A percentile compares a stretch with the other conserved stretches of the same genome.
Evolutionary conservation across 2,329 filamentous ascomycete genomes (phyloP).

Genomic region (Fusarium tuaranense): DNA sequence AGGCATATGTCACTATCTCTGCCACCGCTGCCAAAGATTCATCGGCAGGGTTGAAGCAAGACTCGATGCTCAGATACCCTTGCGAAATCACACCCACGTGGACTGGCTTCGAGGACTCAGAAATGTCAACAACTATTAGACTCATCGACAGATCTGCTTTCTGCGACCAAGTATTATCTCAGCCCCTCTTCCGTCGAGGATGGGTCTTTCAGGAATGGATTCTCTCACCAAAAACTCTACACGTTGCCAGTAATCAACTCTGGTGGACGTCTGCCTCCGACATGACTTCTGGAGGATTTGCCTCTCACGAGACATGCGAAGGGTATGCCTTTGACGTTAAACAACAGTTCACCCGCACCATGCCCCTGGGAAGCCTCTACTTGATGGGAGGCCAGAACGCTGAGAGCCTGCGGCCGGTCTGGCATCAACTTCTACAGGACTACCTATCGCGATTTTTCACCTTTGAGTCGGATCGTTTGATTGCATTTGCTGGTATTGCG

Average conservation of each 20-base stretch:
- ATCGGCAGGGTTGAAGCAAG: conserved; percentile 25
- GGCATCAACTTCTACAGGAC: conserved; percentile 26
- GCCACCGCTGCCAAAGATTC: conserved; percentile 30
- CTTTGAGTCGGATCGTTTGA: conserved; percentile 30
- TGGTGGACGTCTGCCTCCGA: conserved; percentile 31
- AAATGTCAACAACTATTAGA: conserved; percentile 24
- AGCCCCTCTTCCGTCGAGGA: conserved; percentile 29
- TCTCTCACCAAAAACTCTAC: conserved; percentile 29
- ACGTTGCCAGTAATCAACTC: conserved; percentile 31
- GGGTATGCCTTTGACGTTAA: conserved; percentile 22
- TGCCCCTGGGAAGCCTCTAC: conserved; percentile 24
- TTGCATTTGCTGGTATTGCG: conserved; percentile 34
- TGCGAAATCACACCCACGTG: conserved; percentile 26
- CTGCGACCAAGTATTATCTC: conserved; percentile 29
- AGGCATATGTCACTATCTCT: conserved; percentile 27
- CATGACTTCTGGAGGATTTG: conserved; percentile 24
- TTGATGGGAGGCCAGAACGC: not conserved
- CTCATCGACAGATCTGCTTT: conserved; percentile 25
- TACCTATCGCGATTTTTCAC: conserved; percentile 30
- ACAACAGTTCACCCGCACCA: conserved; percentile 2
- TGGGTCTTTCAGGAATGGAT: conserved; percentile 39
- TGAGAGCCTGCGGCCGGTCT: not conserved
- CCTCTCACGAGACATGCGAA: conserved; percentile 32
- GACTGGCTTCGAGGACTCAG: conserved; percentile 13
- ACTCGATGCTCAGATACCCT: conserved; percentile 23